Base-by-base conservation (phyloP, 1,139 yeast genomes). In the Candida glucosophila region DNA sequence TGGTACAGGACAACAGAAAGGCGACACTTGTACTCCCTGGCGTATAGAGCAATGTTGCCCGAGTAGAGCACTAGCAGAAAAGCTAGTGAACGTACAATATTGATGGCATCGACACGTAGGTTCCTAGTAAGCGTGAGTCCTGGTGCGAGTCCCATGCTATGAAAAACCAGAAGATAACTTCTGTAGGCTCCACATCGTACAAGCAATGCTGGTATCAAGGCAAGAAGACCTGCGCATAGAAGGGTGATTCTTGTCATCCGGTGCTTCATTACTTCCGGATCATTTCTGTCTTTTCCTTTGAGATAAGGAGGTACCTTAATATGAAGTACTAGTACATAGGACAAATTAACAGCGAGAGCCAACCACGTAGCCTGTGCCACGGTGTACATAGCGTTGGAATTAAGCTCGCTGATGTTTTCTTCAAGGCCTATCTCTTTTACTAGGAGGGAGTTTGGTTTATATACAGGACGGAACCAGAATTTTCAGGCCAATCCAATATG, bases 31-130 rank as follows among this genome's bases (percentile, higher is more conserved):
- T 22, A 29, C 22, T 11, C 26, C 29, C 29, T 28, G 3, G 42
- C 23, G 29, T 64, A 55, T 26, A 75, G 71, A 4, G 58, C 36
- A 3, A 81, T 41, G 1, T 86, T 82, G 0, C 88, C 92, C 12
- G 59, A 37, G 39, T 73, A 79, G 2, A 80, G 54, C 1, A 60
- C 43, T 5, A 46, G 31, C 9, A 73, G 60, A 18, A 72, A 38
- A 0, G 44, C 5, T 6, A 62, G 21, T 12, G 55, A 38, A 18
- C 41, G 37, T 1, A 35, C 18, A 2, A 55, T 37, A 29, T 53
- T 57, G 23, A 32, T 24, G 10, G 49, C 17, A 23, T 63, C 60
- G 4, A 44, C 36, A 13, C 33, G 14, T 3, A 47, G 14, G 7
- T 44, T 34, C 12, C 39, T 42, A 10, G 29, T 27, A 12, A 25